A percentile compares a stretch with the other conserved stretches of the same genome.
Evolutionary conservation across 768 basidiomycete genomes (phyloP).

Genomic region (Asterophora parasitica): DNA sequence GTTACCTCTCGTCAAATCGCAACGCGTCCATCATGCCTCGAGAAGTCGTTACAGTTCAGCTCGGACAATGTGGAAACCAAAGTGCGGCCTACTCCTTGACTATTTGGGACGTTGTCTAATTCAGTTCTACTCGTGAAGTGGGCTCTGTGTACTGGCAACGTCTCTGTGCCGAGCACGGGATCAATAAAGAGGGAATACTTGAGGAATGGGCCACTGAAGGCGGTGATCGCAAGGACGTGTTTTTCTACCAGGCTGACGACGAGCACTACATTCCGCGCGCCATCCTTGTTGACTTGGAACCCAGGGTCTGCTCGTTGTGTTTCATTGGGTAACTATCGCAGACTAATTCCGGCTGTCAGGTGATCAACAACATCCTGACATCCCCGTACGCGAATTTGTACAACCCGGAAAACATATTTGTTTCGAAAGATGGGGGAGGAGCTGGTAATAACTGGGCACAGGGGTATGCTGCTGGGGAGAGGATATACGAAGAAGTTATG

Average conservation of each 20-base stretch:
- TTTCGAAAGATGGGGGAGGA: constrained; percentile 96
- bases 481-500: constrained; percentile 93
- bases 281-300: constrained; percentile 94
- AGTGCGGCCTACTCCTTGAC: constrained; percentile 44
- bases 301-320: constrained; percentile 58
- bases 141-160: constrained; percentile 98
- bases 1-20: constrained; percentile 9
- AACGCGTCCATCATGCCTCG: constrained; percentile 53
- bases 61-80: constrained; percentile 92
- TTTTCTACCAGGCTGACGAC: constrained; percentile 99
- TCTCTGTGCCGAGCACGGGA: constrained; percentile 96
- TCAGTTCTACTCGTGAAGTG: constrained; percentile 47
- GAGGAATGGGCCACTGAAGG: constrained; percentile 97
- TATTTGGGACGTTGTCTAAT: background rate
- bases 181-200: constrained; percentile 90
- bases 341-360: constrained; percentile 43
- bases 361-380: constrained; percentile 90
- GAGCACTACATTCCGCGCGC: constrained; percentile 98
- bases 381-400: constrained; percentile 89
- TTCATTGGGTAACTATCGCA: background rate
- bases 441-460: constrained; percentile 99
- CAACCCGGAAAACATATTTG: constrained; percentile 97
- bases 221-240: constrained; percentile 96
- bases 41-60: constrained; percentile 78
- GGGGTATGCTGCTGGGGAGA: constrained; percentile 87